A percentile compares a stretch with the other conserved stretches of the same genome.
These are phyloP conservation scores for Entomophthora muscae DNA, from an alignment of 371 early-diverging fungal species.

Conservation along the genomic window DNA sequence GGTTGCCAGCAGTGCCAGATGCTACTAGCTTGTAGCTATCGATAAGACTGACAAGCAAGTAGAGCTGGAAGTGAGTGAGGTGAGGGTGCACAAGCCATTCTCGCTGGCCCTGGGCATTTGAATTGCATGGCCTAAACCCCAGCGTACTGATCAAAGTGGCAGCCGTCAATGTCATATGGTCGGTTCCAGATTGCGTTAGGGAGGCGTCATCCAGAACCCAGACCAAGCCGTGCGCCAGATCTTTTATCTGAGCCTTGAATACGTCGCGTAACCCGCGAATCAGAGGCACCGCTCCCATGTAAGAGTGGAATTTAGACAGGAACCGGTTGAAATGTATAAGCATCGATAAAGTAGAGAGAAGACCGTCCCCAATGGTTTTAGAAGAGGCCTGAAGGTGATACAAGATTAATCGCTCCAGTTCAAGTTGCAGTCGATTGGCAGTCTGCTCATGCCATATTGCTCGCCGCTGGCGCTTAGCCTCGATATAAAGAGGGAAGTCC, in stretches of 20 bases:
- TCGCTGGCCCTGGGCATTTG: background rate
- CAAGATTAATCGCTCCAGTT: background rate
- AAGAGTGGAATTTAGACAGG: background rate
- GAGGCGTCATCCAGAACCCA: slow-evolving; percentile 5
- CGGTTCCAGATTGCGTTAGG: background rate
- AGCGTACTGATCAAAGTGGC: background rate
- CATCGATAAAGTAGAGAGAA: background rate
- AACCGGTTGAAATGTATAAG: background rate
- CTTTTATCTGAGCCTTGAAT: background rate
- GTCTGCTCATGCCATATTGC: slow-evolving; percentile 1
- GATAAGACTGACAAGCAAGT: background rate
- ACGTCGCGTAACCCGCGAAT: background rate
- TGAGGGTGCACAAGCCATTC: background rate
- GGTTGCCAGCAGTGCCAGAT: background rate
- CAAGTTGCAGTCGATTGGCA: background rate
- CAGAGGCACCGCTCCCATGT: background rate
- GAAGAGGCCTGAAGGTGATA: background rate
- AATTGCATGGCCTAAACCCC: background rate
- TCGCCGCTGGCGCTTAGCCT: slow-evolving; percentile 1
- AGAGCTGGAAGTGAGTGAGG: background rate
- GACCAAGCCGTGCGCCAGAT: too few relatives aligned
- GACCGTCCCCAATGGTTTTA: background rate
- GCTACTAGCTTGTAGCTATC: background rate
- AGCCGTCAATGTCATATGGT: background rate
- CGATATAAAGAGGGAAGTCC: background rate